Evolutionary conservation across 1,284 basidiomycete genomes (phyloP).

Genomic region (Bondarzewia mesenterica): DNA sequence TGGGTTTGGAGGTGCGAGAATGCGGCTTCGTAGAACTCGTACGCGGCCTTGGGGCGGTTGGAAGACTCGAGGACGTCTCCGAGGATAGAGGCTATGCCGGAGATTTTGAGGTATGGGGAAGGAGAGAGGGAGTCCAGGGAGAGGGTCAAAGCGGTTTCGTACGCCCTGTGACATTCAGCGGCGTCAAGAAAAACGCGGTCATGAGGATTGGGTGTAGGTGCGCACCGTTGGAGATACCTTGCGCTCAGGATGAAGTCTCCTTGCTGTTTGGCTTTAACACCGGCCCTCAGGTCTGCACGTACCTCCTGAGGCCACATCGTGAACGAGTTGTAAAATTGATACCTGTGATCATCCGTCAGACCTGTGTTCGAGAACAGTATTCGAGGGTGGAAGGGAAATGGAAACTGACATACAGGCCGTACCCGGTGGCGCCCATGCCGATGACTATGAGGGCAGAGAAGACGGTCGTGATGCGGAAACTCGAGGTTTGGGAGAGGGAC

Average conservation of each 20-base stretch:
- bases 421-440: constrained; percentile 2
- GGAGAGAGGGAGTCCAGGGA: constrained; percentile 39
- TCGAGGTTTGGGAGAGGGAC: not conserved
- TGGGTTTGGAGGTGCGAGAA: constrained; percentile 24
- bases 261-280: constrained; percentile 54
- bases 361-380: not conserved
- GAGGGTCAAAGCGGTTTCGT: constrained; percentile 43
- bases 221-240: constrained; percentile 48
- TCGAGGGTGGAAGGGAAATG: too few species aligned
- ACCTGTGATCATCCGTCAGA: constrained; percentile 33
- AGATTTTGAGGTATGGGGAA: constrained; percentile 57
- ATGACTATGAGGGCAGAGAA: constrained; percentile 2
- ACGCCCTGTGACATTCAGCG: constrained; percentile 40
- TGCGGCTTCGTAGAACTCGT: constrained; percentile 39
- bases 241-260: constrained; percentile 50
- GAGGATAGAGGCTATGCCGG: constrained; percentile 61
- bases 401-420: constrained; percentile 1
- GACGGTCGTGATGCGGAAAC: constrained; percentile 1
- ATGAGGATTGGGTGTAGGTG: constrained; percentile 2
- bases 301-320: constrained; percentile 62
- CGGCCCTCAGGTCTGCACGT: constrained; percentile 54
- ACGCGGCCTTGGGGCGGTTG: constrained; percentile 40
- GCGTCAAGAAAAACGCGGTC: constrained; percentile 1
- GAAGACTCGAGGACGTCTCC: constrained; percentile 52
- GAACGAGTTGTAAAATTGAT: constrained; percentile 52